Evolutionary conservation across 2,329 filamentous ascomycete species (phyloP).

Genomic region (Fusarium ambrosium): DNA sequence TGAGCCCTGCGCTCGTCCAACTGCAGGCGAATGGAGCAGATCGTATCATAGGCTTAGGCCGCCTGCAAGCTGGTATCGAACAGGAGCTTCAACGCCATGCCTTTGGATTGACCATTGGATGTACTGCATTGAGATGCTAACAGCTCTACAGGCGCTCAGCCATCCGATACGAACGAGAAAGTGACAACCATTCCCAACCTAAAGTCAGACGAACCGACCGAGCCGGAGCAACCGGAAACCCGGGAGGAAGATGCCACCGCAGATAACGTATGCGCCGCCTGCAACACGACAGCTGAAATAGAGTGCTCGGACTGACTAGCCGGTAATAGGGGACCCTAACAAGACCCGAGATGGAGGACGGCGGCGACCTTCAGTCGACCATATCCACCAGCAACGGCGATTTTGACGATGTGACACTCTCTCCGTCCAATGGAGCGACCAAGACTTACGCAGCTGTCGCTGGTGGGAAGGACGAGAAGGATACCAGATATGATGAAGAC

Average conservation of each 20-base stretch:
- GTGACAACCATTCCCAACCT: conserved; percentile 39
- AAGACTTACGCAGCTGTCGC: conserved; percentile 44
- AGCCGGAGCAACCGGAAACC: conserved; percentile 17
- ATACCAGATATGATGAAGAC: conserved; percentile 22
- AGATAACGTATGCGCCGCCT: conserved; percentile 25
- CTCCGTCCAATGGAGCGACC: conserved; percentile 29
- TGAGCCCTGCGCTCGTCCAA: conserved; percentile 10
- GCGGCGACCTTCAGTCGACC: conserved; percentile 27
- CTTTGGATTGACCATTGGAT: not conserved
- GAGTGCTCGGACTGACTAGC: conserved; percentile 12
- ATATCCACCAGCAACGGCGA: conserved; percentile 39
- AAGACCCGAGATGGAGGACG: conserved; percentile 24
- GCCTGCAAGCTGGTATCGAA: not conserved
- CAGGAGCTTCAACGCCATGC: not conserved
- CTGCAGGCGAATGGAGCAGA: conserved; percentile 9
- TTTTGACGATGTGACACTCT: conserved; percentile 26
- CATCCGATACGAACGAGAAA: conserved; percentile 38
- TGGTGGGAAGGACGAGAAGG: conserved; percentile 24
- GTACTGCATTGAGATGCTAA: conserved; percentile 20
- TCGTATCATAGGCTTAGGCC: not conserved
- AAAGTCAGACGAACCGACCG: conserved; percentile 25
- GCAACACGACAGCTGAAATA: not conserved
- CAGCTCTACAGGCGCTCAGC: conserved; percentile 7
- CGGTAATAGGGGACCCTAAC: conserved; percentile 5
- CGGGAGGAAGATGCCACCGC: conserved; percentile 10